Evolutionary conservation across 2,329 filamentous ascomycete species (phyloP).

Genomic region (Fusarium temperatum): DNA sequence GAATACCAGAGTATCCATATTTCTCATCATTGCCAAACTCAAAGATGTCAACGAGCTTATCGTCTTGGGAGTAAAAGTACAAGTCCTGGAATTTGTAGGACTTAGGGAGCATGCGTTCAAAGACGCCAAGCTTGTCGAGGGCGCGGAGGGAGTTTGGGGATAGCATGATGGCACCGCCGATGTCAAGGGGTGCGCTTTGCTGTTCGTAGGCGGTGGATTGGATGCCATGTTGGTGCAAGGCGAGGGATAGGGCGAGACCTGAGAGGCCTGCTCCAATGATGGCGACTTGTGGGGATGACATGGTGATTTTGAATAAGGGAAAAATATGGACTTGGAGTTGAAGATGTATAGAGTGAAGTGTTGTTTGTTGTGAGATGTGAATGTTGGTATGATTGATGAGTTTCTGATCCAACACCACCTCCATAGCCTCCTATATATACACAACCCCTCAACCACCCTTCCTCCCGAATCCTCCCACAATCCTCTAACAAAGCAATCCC

Average conservation of each 20-base stretch:
- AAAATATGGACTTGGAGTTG: fast-evolving
- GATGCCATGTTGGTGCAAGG: conserved; percentile 62
- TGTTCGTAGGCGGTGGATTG: conserved; percentile 61
- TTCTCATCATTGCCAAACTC: conserved; percentile 57
- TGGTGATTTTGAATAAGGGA: neutral
- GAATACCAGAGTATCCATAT: conserved; percentile 63
- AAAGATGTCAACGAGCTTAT: conserved; percentile 51
- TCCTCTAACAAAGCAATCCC: fast-evolving
- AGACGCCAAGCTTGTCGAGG: conserved; percentile 60
- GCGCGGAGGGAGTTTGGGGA: conserved; percentile 67
- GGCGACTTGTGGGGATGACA: conserved; percentile 36
- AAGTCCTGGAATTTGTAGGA: conserved; percentile 63
- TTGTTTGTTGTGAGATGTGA: neutral
- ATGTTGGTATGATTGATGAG: neutral
- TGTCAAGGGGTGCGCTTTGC: conserved; percentile 54
- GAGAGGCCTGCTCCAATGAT: conserved; percentile 51
- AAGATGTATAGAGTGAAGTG: no score
- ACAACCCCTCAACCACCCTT: neutral
- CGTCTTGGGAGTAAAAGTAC: conserved; percentile 53
- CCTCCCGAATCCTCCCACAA: fast-evolving
- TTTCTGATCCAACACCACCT: neutral
- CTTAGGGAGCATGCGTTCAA: conserved; percentile 53
- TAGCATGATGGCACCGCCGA: conserved; percentile 66
- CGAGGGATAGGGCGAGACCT: conserved; percentile 64
- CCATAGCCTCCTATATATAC: conserved; percentile 11